These are phyloP conservation scores for Wickerhamiella alocasiicola DNA, from an alignment of 805 yeast genomes.

Conservation along the genomic window DNA sequence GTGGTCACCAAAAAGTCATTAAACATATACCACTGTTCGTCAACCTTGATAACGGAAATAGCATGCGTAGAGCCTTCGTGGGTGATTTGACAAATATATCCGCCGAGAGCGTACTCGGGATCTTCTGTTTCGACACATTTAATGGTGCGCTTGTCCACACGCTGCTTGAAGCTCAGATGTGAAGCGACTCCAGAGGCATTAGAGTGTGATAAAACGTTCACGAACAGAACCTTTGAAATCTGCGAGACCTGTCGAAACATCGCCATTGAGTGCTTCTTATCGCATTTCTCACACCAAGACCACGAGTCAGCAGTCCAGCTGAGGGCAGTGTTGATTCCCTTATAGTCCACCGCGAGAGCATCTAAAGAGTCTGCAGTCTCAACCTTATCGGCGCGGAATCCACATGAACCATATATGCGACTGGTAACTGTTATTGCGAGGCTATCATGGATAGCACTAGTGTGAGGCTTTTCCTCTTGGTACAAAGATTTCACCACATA, in stretches of 20 bases:
- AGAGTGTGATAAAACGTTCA: constrained; percentile 1
- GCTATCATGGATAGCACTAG: constrained; percentile 1
- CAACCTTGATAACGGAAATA: constrained; percentile 27
- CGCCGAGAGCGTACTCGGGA: constrained; percentile 24
- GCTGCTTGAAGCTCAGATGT: not conserved
- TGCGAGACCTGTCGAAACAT: constrained; percentile 38
- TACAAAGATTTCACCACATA: constrained; percentile 44
- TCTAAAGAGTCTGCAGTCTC: constrained; percentile 1
- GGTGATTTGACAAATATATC: constrained; percentile 28
- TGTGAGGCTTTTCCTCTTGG: constrained; percentile 32
- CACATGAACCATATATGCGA: constrained; percentile 18
- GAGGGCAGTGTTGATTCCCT: constrained; percentile 19
- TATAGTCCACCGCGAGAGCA: constrained; percentile 13
- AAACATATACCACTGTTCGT: constrained; percentile 58
- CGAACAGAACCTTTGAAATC: constrained; percentile 47
- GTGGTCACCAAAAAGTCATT: constrained; percentile 82
- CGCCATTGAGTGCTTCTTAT: constrained; percentile 41
- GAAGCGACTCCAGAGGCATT: not conserved
- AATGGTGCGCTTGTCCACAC: constrained; percentile 15
- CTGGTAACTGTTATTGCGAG: constrained; percentile 13
- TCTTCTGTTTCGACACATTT: constrained; percentile 13
- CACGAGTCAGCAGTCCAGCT: constrained; percentile 14
- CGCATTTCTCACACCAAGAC: constrained; percentile 41
- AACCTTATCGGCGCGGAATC: constrained; percentile 12
- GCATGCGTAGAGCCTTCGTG: constrained; percentile 25